Conservation (phyloP, 352 stramenopile genomes). For the Phytophthora sansomeana region DNA sequence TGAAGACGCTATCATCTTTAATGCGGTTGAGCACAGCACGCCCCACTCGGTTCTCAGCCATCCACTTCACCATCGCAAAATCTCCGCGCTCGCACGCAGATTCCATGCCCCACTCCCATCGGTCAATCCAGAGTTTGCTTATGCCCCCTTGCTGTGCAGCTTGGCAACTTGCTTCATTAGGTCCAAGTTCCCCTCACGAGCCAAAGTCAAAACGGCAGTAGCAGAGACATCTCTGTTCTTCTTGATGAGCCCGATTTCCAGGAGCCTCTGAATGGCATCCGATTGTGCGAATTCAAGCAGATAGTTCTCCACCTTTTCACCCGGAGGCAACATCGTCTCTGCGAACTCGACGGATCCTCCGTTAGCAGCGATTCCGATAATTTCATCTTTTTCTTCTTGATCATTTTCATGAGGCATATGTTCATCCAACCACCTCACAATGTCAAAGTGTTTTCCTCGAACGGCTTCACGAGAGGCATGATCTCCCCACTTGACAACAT, state of each 20-base stretch:
- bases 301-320: background rate
- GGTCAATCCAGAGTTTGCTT: constrained; percentile 5
- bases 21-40: background rate
- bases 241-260: constrained; percentile 2
- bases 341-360: constrained; percentile 1
- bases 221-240: constrained; percentile 8
- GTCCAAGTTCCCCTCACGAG: constrained; percentile 13
- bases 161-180: constrained; percentile 8
- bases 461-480: constrained; percentile 8
- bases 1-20: background rate
- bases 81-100: constrained; percentile 5
- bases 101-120: constrained; percentile 7
- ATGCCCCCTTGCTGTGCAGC: constrained; percentile 7
- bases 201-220: constrained; percentile 9
- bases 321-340: constrained; percentile 1
- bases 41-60: constrained; percentile 3
- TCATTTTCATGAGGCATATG: constrained; percentile 11
- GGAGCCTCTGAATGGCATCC: constrained; percentile 3
- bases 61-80: constrained; percentile 8
- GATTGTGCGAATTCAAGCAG: background rate
- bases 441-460: constrained; percentile 10
- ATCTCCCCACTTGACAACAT: constrained; percentile 13
- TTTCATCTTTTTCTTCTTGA: constrained; percentile 3
- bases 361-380: constrained; percentile 8
- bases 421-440: constrained; percentile 9